phyloP scores from a whole-genome alignment of 202 grass and related monocot genomes.

The Hordeum pubiflorum region DNA sequence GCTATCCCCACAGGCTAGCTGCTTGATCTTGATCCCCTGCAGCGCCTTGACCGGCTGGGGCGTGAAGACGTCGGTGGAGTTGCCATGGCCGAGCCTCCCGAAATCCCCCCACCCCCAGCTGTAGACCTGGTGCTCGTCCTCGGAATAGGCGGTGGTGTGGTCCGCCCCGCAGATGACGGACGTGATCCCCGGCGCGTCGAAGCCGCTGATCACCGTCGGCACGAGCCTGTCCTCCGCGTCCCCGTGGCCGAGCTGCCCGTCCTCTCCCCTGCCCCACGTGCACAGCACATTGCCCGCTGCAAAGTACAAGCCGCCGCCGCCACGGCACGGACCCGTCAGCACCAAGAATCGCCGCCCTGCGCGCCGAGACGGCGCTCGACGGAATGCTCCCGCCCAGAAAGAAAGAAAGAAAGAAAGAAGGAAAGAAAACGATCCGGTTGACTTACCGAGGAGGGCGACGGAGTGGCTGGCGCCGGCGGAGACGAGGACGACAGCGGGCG shows the following conservation, averaged over 20 bases:
- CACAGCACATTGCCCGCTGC: constrained; percentile 81
- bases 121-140: constrained; percentile 69
- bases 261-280: constrained; percentile 97
- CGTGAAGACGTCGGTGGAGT: constrained; percentile 92
- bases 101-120: constrained; percentile 99
- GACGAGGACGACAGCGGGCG: constrained; percentile 50
- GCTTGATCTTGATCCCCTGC: constrained; percentile 85
- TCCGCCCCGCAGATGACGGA: constrained; percentile 92
- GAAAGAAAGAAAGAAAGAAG: too few relatives aligned
- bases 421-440: not conserved
- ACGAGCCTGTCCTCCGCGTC: constrained; percentile 84
- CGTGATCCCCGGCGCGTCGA: constrained; percentile 52
- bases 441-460: constrained; percentile 86
- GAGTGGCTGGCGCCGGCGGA: constrained; percentile 92
- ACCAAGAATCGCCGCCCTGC: not conserved
- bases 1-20: constrained; percentile 95
- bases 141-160: constrained; percentile 90
- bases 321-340: not conserved
- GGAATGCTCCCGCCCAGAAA: not conserved
- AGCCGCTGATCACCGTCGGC: constrained; percentile 67
- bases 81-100: constrained; percentile 87
- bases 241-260: constrained; percentile 94
- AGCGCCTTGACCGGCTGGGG: constrained; percentile 86
- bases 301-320: not conserved
- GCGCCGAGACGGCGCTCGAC: not conserved